Evolutionary conservation across 805 yeast genomes (phyloP).

Genomic region (Candida andamanensis): DNA sequence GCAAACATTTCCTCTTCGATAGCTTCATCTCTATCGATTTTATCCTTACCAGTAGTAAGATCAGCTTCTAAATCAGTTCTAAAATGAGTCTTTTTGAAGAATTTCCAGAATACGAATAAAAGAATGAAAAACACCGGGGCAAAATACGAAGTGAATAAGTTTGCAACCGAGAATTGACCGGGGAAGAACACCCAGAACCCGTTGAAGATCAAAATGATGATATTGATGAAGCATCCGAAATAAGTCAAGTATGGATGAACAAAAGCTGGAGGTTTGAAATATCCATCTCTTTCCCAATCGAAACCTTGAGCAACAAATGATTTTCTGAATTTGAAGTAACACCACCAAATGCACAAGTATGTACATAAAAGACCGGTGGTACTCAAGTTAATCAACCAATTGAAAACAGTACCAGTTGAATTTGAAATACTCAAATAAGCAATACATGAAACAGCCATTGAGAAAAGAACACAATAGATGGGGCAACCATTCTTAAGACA

Average conservation of each 20-base stretch:
- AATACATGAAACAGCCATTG: constrained; percentile 18
- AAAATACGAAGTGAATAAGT: constrained; percentile 33
- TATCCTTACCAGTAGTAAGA: constrained; percentile 27
- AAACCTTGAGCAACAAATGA: constrained; percentile 26
- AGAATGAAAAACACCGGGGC: constrained; percentile 27
- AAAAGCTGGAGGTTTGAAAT: constrained; percentile 17
- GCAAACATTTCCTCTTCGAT: constrained; percentile 18
- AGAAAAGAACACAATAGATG: constrained; percentile 22
- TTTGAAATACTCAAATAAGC: constrained; percentile 25
- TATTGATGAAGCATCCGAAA: constrained; percentile 19
- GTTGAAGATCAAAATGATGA: constrained; percentile 27
- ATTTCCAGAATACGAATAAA: constrained; percentile 28
- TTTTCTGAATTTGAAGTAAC: constrained; percentile 27
- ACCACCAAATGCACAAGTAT: constrained; percentile 25
- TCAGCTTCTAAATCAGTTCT: constrained; percentile 29
- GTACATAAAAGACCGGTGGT: constrained; percentile 32
- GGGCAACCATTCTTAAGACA: constrained; percentile 32
- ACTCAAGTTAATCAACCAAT: constrained; percentile 33
- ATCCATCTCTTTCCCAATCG: constrained; percentile 10
- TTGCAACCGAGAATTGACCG: constrained; percentile 26
- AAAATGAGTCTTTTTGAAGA: constrained; percentile 25
- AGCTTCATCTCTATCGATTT: constrained; percentile 33
- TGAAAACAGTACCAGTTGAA: constrained; percentile 25
- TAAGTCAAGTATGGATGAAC: constrained; percentile 24
- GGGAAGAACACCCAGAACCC: constrained; percentile 42